Evolutionary conservation across 345 rosid genomes (phyloP), one percentile per base, ranked within the genome.

Genomic region (Populus tremula): DNA sequence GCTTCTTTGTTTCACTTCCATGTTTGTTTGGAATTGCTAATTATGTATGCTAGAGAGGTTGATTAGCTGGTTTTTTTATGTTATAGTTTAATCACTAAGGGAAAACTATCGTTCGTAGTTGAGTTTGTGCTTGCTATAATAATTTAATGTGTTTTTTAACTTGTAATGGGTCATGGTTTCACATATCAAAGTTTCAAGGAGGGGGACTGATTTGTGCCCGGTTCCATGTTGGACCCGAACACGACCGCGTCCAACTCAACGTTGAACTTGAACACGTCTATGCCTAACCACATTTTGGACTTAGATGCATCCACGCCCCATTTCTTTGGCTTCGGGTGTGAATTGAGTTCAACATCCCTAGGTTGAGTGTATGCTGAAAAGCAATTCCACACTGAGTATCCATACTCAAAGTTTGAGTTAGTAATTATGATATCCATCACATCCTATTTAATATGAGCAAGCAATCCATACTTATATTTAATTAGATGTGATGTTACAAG

Each of bases 241-340:
- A 0, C 5, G 5, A 33, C 5, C 0, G 0, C 0, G 0, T 33
- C 35, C 5, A 33, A 33, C 5, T 33, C 5, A 33, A 33, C 5
- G 5, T 33, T 33, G 5, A 0, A 33, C 5, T 0, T 33, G 0
- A 0, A 33, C 5, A 0, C 4, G 4, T 33, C 4, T 0, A 33
- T 0, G 0, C 0, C 5, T 33, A 33, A 33, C 35, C 0, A 33
- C 4, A 33, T 33, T 0, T 3, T 31, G 2, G 33, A 31, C 4
- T 0, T 31, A 0, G 4, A 31, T 3, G 4, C 4, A 33, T 33
- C 0, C 5, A 0, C 1, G 5, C 1, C 5, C 0, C 4, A 5
- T 33, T 33, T 33, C 4, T 1, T 33, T 0, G 36, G 36, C 0
- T 33, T 33, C 5, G 5, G 0, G 5, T 0, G 5, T 33, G 0